Evolutionary conservation across 2,329 filamentous ascomycete species (phyloP).

Genomic region (Teratosphaeria zuluensis): DNA sequence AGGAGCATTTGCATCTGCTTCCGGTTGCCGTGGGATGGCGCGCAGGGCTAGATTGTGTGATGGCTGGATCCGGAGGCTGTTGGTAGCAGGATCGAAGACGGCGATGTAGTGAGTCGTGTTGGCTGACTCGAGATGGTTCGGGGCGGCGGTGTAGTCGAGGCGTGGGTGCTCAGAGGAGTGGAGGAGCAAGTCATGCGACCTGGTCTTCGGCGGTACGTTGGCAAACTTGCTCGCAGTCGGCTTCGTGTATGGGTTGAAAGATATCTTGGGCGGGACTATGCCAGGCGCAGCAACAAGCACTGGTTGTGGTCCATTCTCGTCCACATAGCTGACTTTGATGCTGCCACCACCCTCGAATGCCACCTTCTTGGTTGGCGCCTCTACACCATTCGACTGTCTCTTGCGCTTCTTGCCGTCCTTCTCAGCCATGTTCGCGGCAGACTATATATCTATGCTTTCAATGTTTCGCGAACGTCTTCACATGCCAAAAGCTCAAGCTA

Average conservation of each 20-base stretch:
- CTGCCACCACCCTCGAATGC: constrained; percentile 13
- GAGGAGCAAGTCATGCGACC: constrained; percentile 44
- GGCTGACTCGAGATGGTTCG: constrained; percentile 25
- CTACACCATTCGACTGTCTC: constrained; percentile 34
- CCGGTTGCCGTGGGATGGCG: constrained; percentile 37
- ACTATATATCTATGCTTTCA: neutral
- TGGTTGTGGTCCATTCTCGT: constrained; percentile 12
- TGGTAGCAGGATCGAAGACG: constrained; percentile 46
- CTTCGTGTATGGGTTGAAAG: constrained; percentile 41
- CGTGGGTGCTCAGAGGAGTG: constrained; percentile 52
- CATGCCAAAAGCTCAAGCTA: neutral
- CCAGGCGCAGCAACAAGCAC: constrained; percentile 32
- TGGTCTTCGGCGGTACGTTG: constrained; percentile 25
- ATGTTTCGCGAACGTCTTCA: constrained; percentile 17
- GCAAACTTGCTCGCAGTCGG: constrained; percentile 11
- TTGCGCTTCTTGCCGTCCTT: constrained; percentile 43
- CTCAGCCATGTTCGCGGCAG: constrained; percentile 15
- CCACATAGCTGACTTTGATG: constrained; percentile 19
- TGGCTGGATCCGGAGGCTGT: constrained; percentile 45
- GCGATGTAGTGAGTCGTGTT: constrained; percentile 52
- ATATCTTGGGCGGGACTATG: constrained; percentile 27
- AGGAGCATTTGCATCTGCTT: constrained; percentile 13
- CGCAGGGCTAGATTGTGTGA: constrained; percentile 48
- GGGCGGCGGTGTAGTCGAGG: constrained; percentile 47
- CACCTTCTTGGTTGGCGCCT: constrained; percentile 32